Evolutionary conservation across 352 stramenopile genomes (phyloP), one percentile per base, ranked within the genome.

Genomic region (Pythium chondricola): DNA sequence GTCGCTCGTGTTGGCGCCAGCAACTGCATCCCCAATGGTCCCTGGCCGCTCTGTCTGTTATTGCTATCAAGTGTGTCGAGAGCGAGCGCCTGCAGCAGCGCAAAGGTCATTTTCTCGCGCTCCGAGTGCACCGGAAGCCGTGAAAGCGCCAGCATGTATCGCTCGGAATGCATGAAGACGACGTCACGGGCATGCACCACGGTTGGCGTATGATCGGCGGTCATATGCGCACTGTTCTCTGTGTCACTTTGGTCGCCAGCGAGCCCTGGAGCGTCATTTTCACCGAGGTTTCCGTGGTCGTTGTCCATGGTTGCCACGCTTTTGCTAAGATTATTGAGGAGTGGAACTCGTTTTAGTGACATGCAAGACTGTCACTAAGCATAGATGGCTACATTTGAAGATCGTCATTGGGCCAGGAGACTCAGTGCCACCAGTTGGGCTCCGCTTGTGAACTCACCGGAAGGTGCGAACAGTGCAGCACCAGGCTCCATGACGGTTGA

Each of bases 81-180:
- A 71, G 49, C 21, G n/a, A 33, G 29, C 7, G 61, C 58, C 18
- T 55, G 40, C 0, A 72, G 50, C 42, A 82, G 50, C n/a, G 59
- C 58, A 10, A 78, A 43, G 24, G 67, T 76, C 71, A 74, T 78
- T 32, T 52, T 43, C 40, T 79, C 67, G 29, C 71, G 65, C 1
- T 60, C 26, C 17, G 45, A 52, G 29, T 83, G 65, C 11, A 83
- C 56, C 0, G 68, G 65, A 9, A 79, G 53, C 26, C 41, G 44
- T n/a, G 39, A 27, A n/a, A 79, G 39, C 21, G 50, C 57, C 9
- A 63, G 50, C 14, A 67, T 52, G 41, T 79, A 67, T 25, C 32
- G 44, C 9, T 56, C 44, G 14, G 62, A 71, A 50, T 67, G 55
- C 39, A 71, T 50, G n/a, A 71, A 56, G 16, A 65, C 42, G 26